Percentiles rank a stretch among this genome's conserved stretches.
phyloP scores from a whole-genome alignment of 164 flowering plant species.

The Paratinospora sagittata region DNA sequence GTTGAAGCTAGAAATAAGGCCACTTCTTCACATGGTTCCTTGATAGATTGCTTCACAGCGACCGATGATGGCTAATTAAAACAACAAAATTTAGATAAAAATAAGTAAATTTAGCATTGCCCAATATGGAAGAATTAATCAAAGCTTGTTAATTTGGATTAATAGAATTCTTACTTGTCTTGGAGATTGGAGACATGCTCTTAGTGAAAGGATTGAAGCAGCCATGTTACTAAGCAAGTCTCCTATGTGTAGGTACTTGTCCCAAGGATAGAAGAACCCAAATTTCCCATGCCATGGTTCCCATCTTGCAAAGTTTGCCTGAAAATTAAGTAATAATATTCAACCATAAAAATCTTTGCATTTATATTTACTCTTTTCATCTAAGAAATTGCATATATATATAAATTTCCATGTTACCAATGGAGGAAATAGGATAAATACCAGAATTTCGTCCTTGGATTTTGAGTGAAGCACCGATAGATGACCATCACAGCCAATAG shows the following conservation, averaged over 20 bases:
- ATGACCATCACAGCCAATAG: slow-evolving; percentile 24
- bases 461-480: slow-evolving; percentile 55
- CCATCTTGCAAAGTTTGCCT: slow-evolving; percentile 76
- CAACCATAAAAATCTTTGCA: not conserved
- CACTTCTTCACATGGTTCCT: slow-evolving; percentile 42
- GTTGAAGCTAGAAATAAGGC: slow-evolving; percentile 30
- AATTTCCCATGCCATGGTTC: slow-evolving; percentile 85
- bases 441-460: slow-evolving; percentile 65
- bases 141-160: too few species aligned
- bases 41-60: slow-evolving; percentile 23
- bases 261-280: slow-evolving; percentile 56
- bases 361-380: not conserved
- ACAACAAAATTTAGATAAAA: not conserved
- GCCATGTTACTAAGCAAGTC: slow-evolving; percentile 55
- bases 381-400: too few species aligned
- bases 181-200: slow-evolving; percentile 40
- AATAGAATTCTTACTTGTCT: slow-evolving; percentile 32
- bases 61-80: slow-evolving; percentile 26
- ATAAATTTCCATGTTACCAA: too few species aligned
- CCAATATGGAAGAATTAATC: too few species aligned
- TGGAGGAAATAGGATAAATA: slow-evolving; percentile 22
- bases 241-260: slow-evolving; percentile 49
- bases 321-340: slow-evolving; percentile 14
- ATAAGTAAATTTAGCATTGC: not conserved
- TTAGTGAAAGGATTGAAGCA: slow-evolving; percentile 31